Conservation (phyloP, 306 rosid genomes). For the Coriaria nepalensis region DNA sequence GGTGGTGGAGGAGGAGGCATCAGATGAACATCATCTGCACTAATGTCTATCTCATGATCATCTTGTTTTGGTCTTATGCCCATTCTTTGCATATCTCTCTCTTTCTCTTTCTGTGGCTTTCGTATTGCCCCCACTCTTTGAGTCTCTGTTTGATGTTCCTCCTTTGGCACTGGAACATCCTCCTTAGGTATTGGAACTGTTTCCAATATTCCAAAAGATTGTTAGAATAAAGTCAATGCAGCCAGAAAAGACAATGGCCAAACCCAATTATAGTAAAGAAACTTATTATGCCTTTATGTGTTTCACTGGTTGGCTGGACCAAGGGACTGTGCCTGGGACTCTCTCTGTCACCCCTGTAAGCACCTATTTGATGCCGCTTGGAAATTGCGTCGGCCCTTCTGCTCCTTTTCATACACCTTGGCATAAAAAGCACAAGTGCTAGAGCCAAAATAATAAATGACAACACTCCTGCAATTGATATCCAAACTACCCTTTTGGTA, state of each 20-base stretch:
- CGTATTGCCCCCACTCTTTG: slow-evolving; percentile 41
- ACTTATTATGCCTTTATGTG: slow-evolving; percentile 42
- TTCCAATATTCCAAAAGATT: slow-evolving; percentile 6
- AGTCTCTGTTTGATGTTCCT: slow-evolving; percentile 29
- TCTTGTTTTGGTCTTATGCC: slow-evolving; percentile 37
- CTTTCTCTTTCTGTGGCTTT: slow-evolving; percentile 35
- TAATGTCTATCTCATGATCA: slow-evolving; percentile 36
- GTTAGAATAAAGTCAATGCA: background rate
- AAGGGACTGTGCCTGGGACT: slow-evolving; percentile 31
- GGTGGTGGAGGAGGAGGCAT: slow-evolving; percentile 42
- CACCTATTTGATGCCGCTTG: slow-evolving; percentile 46
- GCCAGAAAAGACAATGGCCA: background rate
- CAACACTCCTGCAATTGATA: slow-evolving; percentile 51
- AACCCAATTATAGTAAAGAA: background rate
- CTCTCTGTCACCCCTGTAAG: slow-evolving; percentile 51
- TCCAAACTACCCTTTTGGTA: slow-evolving; percentile 54
- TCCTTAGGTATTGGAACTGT: slow-evolving; percentile 32
- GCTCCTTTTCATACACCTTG: slow-evolving; percentile 39
- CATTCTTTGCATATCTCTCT: slow-evolving; percentile 28
- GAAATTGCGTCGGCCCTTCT: slow-evolving; percentile 36
- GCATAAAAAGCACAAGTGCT: slow-evolving; percentile 46
- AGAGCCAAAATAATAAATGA: slow-evolving; percentile 35
- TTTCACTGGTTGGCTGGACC: slow-evolving; percentile 34
- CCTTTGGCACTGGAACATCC: slow-evolving; percentile 36
- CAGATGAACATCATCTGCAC: slow-evolving; percentile 23